A percentile compares a stretch with the other conserved stretches of the same genome.
phyloP scores from a whole-genome alignment of 1,284 basidiomycete genomes.

The Neonothopanus nambi region DNA sequence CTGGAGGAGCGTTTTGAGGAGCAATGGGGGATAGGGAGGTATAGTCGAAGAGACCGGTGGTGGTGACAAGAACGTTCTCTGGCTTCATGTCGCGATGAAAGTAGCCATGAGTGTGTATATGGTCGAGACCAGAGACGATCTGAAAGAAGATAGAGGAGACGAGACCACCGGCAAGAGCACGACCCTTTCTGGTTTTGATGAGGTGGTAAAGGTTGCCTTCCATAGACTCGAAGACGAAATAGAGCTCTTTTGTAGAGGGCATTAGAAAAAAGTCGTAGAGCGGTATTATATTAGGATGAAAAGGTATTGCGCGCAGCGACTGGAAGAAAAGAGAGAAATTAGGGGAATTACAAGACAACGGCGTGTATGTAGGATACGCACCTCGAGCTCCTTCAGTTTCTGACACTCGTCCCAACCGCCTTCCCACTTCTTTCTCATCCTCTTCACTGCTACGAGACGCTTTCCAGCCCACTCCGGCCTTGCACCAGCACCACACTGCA shows the following conservation, averaged over 20 bases:
- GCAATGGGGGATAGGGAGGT: conserved; percentile 70
- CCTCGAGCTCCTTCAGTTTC: conserved; percentile 95
- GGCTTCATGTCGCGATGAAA: conserved; percentile 99
- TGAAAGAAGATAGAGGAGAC: conserved; percentile 95
- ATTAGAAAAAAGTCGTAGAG: conserved; percentile 98
- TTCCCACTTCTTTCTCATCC: conserved; percentile 98
- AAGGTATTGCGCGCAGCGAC: conserved; percentile 92
- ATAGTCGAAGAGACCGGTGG: conserved; percentile 95
- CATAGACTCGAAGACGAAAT: conserved; percentile 99
- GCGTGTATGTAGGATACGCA: conserved; percentile 39
- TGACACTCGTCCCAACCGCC: conserved; percentile 97
- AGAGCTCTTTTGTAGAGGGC: conserved; percentile 91
- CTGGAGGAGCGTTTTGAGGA: conserved; percentile 59
- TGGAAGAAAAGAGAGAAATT: conserved; percentile 38
- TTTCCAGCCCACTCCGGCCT: conserved; percentile 94
- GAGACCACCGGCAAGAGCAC: conserved; percentile 92
- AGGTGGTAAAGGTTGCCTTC: conserved; percentile 99
- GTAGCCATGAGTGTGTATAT: conserved; percentile 92
- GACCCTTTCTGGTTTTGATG: conserved; percentile 94
- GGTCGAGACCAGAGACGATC: conserved; percentile 87
- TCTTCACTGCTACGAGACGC: conserved; percentile 94
- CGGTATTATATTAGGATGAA: conserved; percentile 97
- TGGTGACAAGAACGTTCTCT: conserved; percentile 99
- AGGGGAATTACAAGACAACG: conserved; percentile 15
- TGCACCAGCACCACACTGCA: conserved; percentile 88